These are phyloP conservation scores for Drechslerella stenobrocha DNA, from an alignment of 2,329 filamentous ascomycete genomes.

Conservation along the genomic window DNA sequence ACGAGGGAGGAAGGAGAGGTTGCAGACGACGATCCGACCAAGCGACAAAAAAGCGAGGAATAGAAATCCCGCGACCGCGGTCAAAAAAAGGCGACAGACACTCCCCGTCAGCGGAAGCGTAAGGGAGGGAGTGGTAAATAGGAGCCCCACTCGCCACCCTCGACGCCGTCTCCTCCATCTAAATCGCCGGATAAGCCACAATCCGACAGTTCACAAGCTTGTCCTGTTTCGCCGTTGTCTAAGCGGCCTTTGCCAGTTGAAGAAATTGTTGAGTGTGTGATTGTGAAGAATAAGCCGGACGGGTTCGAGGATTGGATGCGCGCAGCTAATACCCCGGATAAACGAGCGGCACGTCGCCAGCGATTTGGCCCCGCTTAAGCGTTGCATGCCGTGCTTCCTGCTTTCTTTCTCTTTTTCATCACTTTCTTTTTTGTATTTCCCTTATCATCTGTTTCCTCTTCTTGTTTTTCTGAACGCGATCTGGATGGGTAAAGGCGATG, in stretches of 20 bases:
- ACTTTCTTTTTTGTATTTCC: not conserved
- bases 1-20: conserved; percentile 33
- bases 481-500: too few relatives aligned
- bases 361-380: conserved; percentile 27
- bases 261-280: conserved; percentile 4
- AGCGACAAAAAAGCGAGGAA: conserved; percentile 44
- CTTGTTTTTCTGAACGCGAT: too few relatives aligned
- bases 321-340: conserved; percentile 10
- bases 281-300: not conserved
- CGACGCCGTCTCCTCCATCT: conserved; percentile 1
- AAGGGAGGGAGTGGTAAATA: conserved; percentile 18
- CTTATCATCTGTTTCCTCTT: too few relatives aligned
- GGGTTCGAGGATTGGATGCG: conserved; percentile 9
- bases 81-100: not conserved
- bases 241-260: not conserved
- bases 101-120: not conserved
- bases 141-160: conserved; percentile 7
- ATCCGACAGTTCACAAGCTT: not conserved
- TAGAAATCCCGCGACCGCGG: conserved; percentile 12
- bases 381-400: not conserved
- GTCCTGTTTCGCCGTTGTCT: conserved; percentile 7
- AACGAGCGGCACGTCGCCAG: conserved; percentile 11
- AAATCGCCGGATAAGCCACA: not conserved
- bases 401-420: not conserved
- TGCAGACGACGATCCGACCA: conserved; percentile 30